phyloP scores from a whole-genome alignment of 345 rosid species.

The Rhizophora mangle region DNA sequence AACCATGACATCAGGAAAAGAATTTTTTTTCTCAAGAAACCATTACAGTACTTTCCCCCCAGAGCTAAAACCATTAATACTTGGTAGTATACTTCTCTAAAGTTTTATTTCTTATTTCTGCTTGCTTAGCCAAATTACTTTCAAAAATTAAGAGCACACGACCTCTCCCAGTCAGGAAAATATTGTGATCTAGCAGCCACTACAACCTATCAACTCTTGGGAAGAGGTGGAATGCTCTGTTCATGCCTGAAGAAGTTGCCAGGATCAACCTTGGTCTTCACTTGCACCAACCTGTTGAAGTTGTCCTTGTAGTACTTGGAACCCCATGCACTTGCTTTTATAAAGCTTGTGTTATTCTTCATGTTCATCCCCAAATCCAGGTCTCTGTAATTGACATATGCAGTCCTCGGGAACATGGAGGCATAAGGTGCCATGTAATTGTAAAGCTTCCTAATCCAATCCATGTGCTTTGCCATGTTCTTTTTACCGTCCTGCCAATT shows the following conservation, averaged over 20 bases:
- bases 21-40: no score
- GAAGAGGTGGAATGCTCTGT: slow-evolving; percentile 16
- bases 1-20: no score
- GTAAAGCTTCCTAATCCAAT: slow-evolving; percentile 33
- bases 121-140: slow-evolving; percentile 19
- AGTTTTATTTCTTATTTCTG: background rate
- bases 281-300: slow-evolving; percentile 12
- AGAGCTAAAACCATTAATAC: background rate
- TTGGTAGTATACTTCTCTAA: background rate
- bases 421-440: slow-evolving; percentile 30
- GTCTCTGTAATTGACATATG: slow-evolving; percentile 35
- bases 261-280: slow-evolving; percentile 19
- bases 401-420: slow-evolving; percentile 27
- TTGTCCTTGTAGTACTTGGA: slow-evolving; percentile 13
- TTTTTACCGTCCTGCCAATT: slow-evolving; percentile 34
- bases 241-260: slow-evolving; percentile 22
- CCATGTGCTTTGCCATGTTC: slow-evolving; percentile 18
- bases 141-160: slow-evolving; percentile 1
- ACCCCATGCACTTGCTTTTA: slow-evolving; percentile 13
- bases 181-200: background rate
- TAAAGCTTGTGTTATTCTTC: background rate
- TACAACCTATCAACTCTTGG: background rate
- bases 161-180: background rate
- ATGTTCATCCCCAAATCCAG: slow-evolving; percentile 19
- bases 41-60: background rate